Conservation (phyloP, 2,329 filamentous ascomycete species). For the Dactylellina sp. region DNA sequence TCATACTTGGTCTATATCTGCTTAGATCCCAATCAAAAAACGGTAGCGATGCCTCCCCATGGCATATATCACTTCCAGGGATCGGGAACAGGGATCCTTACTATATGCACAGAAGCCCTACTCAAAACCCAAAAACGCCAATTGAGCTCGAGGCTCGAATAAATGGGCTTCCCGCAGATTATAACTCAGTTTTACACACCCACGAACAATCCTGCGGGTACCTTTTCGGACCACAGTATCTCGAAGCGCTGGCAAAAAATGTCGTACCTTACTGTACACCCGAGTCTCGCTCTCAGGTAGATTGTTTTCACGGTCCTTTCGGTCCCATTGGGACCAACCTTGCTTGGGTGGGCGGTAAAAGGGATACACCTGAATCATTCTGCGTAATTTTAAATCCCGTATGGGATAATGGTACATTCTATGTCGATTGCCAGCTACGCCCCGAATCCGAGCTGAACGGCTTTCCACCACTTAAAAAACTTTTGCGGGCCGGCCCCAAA, state of each 20-base stretch:
- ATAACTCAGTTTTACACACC: constrained; percentile 2
- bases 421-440: constrained; percentile 58
- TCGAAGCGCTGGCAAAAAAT: constrained; percentile 59
- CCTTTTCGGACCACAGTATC: constrained; percentile 54
- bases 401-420: constrained; percentile 57
- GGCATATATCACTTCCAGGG: no score
- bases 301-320: constrained; percentile 60
- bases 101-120: no score
- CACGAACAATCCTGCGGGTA: constrained; percentile 30
- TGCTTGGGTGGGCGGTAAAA: constrained; percentile 19
- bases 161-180: constrained; percentile 20
- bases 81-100: no score
- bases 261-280: constrained; percentile 59
- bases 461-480: background rate
- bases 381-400: constrained; percentile 58
- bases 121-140: no score
- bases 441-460: constrained; percentile 4
- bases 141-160: no score
- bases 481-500: background rate
- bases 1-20: no score
- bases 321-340: background rate
- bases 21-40: no score
- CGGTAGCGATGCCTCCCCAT: no score
- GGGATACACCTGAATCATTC: constrained; percentile 59
- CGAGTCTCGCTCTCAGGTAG: constrained; percentile 56